Percentiles rank a stretch among this genome's conserved stretches.
Conservation (phyloP, 1,139 yeast genomes). For the Eremothecium sinecaudum region DNA sequence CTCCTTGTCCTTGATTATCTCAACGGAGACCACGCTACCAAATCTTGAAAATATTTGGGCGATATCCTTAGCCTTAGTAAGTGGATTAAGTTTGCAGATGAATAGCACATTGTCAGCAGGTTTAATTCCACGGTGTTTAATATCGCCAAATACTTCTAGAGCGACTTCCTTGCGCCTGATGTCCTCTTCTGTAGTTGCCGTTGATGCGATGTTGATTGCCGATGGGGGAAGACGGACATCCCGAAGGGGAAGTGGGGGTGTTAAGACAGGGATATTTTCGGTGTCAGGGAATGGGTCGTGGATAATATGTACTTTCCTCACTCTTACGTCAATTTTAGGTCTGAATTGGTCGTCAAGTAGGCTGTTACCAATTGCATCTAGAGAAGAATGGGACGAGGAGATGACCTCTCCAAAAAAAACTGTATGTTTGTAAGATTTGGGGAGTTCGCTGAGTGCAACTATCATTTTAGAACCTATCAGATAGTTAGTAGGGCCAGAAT, state of each 20-base stretch:
- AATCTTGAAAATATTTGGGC: constrained; percentile 48
- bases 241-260: constrained; percentile 13
- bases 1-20: constrained; percentile 39
- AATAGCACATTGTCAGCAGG: constrained; percentile 57
- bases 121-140: constrained; percentile 48
- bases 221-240: constrained; percentile 17
- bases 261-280: constrained; percentile 20
- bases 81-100: constrained; percentile 53
- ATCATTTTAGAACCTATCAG: constrained; percentile 24
- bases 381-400: constrained; percentile 42
- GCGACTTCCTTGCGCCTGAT: constrained; percentile 49
- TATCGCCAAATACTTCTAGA: constrained; percentile 54
- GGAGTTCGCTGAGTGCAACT: constrained; percentile 27
- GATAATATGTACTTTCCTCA: constrained; percentile 41
- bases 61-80: constrained; percentile 48
- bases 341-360: constrained; percentile 35
- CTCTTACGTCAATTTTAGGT: constrained; percentile 43
- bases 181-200: constrained; percentile 9
- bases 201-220: constrained; percentile 5
- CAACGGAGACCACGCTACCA: constrained; percentile 45
- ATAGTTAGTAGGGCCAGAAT: constrained; percentile 6
- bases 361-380: constrained; percentile 38
- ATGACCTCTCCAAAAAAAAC: constrained; percentile 41
- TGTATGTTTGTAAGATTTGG: constrained; percentile 12
- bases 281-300: constrained; percentile 48